Evolutionary conservation across 352 stramenopile genomes (phyloP), one percentile per base, ranked within the genome.

Genomic region (Phytophthora kernoviae): DNA sequence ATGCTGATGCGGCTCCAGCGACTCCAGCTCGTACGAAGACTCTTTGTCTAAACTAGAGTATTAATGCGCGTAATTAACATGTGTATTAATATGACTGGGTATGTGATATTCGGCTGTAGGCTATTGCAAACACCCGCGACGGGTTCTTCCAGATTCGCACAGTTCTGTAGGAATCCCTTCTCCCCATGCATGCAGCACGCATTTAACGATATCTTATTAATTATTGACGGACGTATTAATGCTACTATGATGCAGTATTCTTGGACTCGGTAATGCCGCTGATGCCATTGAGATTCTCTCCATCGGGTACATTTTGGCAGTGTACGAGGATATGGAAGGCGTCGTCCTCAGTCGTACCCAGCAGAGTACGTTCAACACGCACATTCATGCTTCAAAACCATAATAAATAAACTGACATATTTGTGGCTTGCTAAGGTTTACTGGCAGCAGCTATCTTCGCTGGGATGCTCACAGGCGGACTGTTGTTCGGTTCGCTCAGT

Each of bases 211-310:
- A n/a, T n/a, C n/a, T n/a, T n/a, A n/a, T n/a, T n/a, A n/a, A n/a
- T n/a, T n/a, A n/a, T n/a, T n/a, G n/a, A n/a, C n/a, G n/a, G n/a
- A n/a, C n/a, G n/a, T n/a, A n/a, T n/a, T n/a, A n/a, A n/a, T n/a
- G n/a, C n/a, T n/a, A n/a, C n/a, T n/a, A n/a, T n/a, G n/a, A n/a
- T n/a, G n/a, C 62, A 93, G 81, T 14, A 93, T 93, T 62, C 58
- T 94, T 15, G 85, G 83, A 2, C 62, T 91, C 14, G 91, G 82
- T 2, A 97, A 97, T 64, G 91, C 87, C 1, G 88, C 88, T 0
- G 91, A 97, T 49, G 91, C 91, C 2, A 91, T 97, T 24, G 91
- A 97, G 69, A 94, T 97, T 61, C 80, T 97, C 7, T 88, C 84
- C 2, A 95, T 97, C 40, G 89, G 89, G 17, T 97, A 96, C 75